Evolutionary conservation across 352 stramenopile species (phyloP).

Genomic region (Globisporangium nagaii): DNA sequence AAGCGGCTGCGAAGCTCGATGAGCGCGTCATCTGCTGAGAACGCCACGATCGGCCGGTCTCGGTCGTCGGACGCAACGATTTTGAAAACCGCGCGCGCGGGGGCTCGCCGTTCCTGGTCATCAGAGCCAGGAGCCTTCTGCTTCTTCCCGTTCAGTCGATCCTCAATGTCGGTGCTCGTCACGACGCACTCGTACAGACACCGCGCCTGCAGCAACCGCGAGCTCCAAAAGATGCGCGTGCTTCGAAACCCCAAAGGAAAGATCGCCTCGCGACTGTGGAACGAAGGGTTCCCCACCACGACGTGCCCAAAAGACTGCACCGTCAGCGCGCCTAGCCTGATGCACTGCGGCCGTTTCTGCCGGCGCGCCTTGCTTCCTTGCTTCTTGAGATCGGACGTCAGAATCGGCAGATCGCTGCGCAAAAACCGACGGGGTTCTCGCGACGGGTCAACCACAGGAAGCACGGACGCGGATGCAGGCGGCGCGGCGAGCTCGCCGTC

Average conservation of each 20-base stretch:
- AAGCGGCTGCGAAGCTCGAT: slow-evolving; percentile 67
- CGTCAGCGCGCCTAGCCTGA: slow-evolving; percentile 70
- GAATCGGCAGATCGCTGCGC: slow-evolving; percentile 34
- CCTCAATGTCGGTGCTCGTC: slow-evolving; percentile 70
- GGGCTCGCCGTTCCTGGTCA: background rate
- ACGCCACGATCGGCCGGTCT: slow-evolving; percentile 56
- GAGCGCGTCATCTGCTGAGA: slow-evolving; percentile 59
- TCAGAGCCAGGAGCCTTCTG: background rate
- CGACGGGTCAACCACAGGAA: slow-evolving; percentile 44
- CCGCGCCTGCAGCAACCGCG: slow-evolving; percentile 33
- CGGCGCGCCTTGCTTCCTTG: slow-evolving; percentile 40
- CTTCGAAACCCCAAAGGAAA: slow-evolving; percentile 88
- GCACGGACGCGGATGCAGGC: slow-evolving; percentile 8
- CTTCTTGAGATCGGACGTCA: slow-evolving; percentile 57
- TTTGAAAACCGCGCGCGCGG: slow-evolving; percentile 55
- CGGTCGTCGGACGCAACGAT: slow-evolving; percentile 72
- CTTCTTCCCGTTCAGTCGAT: slow-evolving; percentile 16
- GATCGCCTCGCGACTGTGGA: slow-evolving; percentile 85
- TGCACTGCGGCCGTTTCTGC: slow-evolving; percentile 45
- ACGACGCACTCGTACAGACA: slow-evolving; percentile 92
- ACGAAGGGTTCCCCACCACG: slow-evolving; percentile 73
- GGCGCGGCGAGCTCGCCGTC: background rate
- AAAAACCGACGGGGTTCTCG: slow-evolving; percentile 33
- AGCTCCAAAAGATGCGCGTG: slow-evolving; percentile 92
- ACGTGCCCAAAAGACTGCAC: slow-evolving; percentile 79